Percentiles rank a stretch among this genome's conserved stretches.
Evolutionary conservation across 2,329 filamentous ascomycete species (phyloP).

Genomic region (Penicillium sp.): DNA sequence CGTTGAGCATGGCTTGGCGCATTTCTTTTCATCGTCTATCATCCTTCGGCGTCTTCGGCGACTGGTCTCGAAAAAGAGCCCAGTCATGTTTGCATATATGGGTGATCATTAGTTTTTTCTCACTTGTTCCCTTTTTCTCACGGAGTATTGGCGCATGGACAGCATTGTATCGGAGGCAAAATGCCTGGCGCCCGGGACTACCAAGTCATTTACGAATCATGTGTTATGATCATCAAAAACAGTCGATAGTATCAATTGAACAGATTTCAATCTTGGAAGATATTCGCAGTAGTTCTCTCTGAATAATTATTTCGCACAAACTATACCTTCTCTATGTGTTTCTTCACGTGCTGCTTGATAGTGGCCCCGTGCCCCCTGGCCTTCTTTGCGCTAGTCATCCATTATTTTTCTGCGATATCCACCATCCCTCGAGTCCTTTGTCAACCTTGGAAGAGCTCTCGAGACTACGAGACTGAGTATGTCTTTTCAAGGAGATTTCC

Average conservation of each 20-base stretch:
- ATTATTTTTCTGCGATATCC: no score
- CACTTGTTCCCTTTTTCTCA: slow-evolving; percentile 6
- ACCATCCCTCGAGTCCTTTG: no score
- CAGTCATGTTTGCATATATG: slow-evolving; percentile 12
- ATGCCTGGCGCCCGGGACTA: slow-evolving; percentile 7
- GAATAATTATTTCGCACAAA: no score
- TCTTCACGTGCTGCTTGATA: no score
- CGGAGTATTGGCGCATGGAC: slow-evolving; percentile 16
- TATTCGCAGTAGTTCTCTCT: no score
- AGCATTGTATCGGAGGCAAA: slow-evolving; percentile 10
- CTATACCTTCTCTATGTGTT: no score
- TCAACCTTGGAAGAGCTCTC: no score
- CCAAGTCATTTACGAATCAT: slow-evolving; percentile 15
- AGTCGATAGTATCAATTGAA: slow-evolving; percentile 3
- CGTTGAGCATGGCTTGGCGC: neutral
- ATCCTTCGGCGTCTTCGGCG: slow-evolving; percentile 4
- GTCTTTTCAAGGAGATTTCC: no score
- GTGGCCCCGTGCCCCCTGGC: no score
- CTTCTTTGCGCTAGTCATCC: no score
- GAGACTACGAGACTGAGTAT: no score
- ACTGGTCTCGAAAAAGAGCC: slow-evolving; percentile 8
- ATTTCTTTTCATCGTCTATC: neutral
- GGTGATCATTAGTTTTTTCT: slow-evolving; percentile 1
- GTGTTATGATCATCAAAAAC: slow-evolving; percentile 8
- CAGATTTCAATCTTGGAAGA: slow-evolving; percentile 1